Evolutionary conservation across 768 basidiomycete species (phyloP).

Genomic region (Auricularia heimuer): DNA sequence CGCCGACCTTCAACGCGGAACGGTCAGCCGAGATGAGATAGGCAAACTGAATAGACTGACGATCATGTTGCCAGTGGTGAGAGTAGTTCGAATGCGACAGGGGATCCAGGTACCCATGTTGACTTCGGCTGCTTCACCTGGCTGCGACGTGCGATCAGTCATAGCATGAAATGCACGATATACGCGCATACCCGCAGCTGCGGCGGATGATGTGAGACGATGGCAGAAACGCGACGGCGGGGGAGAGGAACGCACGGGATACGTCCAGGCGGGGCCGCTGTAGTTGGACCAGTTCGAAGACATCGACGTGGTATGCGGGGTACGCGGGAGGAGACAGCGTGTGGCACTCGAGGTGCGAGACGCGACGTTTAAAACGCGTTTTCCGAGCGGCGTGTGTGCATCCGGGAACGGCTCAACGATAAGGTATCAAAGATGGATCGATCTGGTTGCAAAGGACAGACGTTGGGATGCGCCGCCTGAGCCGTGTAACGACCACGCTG

Average conservation of each 20-base stretch:
- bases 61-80: background rate
- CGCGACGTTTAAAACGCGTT: background rate
- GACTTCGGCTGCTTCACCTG: background rate
- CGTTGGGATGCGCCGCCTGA: background rate
- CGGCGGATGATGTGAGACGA: background rate
- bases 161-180: background rate
- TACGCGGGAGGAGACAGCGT: background rate
- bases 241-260: background rate
- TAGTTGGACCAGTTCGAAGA: background rate
- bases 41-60: background rate
- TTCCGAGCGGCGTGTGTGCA: background rate
- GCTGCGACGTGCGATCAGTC: background rate
- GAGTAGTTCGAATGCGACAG: background rate
- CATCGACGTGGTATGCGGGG: background rate
- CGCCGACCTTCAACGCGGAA: background rate
- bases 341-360: background rate
- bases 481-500: background rate
- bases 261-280: background rate
- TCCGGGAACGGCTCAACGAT: background rate
- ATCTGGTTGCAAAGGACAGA: background rate
- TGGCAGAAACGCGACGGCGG: background rate
- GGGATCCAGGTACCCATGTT: constrained; percentile 1
- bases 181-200: background rate
- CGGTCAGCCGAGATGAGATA: background rate
- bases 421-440: background rate